Evolutionary conservation across 345 rosid species (phyloP).

Genomic region (Brassica carinata): DNA sequence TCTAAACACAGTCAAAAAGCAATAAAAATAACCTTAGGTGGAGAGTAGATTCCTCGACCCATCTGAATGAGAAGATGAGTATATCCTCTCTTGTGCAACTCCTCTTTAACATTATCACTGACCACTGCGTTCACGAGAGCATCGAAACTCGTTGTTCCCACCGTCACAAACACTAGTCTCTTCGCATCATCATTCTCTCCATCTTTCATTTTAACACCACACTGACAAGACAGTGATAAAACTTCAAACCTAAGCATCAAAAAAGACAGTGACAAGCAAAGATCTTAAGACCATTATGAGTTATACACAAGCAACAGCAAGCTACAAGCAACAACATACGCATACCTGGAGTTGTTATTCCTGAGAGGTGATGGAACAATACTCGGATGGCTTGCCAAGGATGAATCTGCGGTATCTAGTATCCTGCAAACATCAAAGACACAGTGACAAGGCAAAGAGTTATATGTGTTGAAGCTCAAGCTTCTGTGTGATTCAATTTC

Average conservation of each 20-base stretch:
- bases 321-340: no score
- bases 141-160: slow-evolving; percentile 90
- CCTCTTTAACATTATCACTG: slow-evolving; percentile 56
- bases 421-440: no score
- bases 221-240: no score
- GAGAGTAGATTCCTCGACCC: slow-evolving; percentile 76
- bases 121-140: slow-evolving; percentile 68
- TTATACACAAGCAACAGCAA: no score
- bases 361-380: no score
- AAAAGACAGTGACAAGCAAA: no score
- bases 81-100: slow-evolving; percentile 61
- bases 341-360: no score
- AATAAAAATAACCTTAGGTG: slow-evolving; percentile 53
- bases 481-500: not conserved
- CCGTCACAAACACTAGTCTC: slow-evolving; percentile 76
- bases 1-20: not conserved
- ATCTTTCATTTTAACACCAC: slow-evolving; percentile 37
- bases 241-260: no score
- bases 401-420: no score
- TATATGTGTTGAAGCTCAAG: not conserved
- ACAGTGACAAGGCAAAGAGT: no score
- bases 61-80: slow-evolving; percentile 83
- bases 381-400: no score
- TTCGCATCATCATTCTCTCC: slow-evolving; percentile 28
- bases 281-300: no score